Evolutionary conservation across 306 rosid genomes (phyloP), one percentile per base, ranked within the genome.

Genomic region (Fragaria vesca): DNA sequence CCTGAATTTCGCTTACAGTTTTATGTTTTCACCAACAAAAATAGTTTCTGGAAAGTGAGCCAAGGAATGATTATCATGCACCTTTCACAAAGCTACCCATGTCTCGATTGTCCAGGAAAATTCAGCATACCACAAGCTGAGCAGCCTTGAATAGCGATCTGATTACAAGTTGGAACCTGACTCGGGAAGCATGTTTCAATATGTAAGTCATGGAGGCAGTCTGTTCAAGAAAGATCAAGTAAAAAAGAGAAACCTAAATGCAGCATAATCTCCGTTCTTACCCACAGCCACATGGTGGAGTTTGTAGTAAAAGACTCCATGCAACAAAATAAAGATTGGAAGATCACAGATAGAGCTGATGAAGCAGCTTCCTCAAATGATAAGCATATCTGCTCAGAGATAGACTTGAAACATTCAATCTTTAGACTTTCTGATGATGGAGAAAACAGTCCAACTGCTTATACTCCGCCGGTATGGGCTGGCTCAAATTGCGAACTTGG

Each of bases 191-290:
- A 47, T 16, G 7, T 17, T 24, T 47, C 8, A 63, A 11, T 60
- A 17, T 21, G 32, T 1, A 58, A 58, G 34, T 58, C 65, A 24
- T 58, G 34, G 36, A 45, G 16, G 13, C 50, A 12, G 34, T 72
- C 20, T 30, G 20, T 28, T 20, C n/a, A 54, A 54, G 76, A 20
- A 54, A 57, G 3, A 74, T 74, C 1, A 36, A 28, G 70, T 28
- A 28, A 58, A 50, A 32, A 15, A 57, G 54, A 74, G 45, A 17
- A 60, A 28, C 78, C 78, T 60, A 21, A 26, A 43, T 60, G 57
- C 34, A 43, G 58, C 45, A 60, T 36, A 1, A 36, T 20, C 16
- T 2, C 18, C 4, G 60, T 38, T 45, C 60, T 55, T 32, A 54
- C 66, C 67, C 8, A 63, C 11, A 12, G 16, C 34, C 34, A 26